Percentiles rank a stretch among this genome's conserved stretches.
These are phyloP conservation scores for Carnegiea gigantea DNA, from an alignment of 179 eudicot genomes.

Conservation along the genomic window DNA sequence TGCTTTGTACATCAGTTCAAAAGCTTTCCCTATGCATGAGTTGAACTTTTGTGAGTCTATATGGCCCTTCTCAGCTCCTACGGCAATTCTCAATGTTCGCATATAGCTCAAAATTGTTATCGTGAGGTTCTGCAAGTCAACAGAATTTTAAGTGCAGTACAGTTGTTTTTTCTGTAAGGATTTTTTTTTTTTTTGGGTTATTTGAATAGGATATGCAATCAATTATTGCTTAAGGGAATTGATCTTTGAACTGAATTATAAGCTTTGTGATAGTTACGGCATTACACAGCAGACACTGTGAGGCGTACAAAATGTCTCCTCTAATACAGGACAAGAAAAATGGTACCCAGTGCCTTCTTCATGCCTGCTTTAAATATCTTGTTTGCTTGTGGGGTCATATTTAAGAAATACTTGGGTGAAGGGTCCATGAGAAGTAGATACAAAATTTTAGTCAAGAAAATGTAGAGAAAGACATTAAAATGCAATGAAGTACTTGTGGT, in stretches of 20 bases:
- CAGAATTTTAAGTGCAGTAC: constrained; percentile 8
- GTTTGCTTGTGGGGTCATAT: neutral
- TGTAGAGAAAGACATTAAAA: neutral
- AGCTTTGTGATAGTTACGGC: neutral
- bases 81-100: constrained; percentile 53
- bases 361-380: neutral
- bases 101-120: constrained; percentile 64
- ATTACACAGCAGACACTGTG: neutral
- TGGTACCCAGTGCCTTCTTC: neutral
- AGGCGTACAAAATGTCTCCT: neutral
- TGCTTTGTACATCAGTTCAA: constrained; percentile 45
- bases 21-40: constrained; percentile 59
- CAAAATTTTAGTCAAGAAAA: neutral
- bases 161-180: neutral
- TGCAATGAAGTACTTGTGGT: neutral
- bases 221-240: neutral
- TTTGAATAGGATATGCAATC: neutral
- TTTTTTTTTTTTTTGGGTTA: too few relatives aligned
- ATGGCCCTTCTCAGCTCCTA: constrained; percentile 54
- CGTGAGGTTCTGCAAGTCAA: constrained; percentile 57
- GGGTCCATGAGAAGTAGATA: neutral
- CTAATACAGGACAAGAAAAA: neutral
- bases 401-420: neutral
- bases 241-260: neutral
- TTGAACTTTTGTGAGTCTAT: constrained; percentile 47